Base-by-base conservation (phyloP, 1,139 yeast species). In the Williopsis jadinii region DNA sequence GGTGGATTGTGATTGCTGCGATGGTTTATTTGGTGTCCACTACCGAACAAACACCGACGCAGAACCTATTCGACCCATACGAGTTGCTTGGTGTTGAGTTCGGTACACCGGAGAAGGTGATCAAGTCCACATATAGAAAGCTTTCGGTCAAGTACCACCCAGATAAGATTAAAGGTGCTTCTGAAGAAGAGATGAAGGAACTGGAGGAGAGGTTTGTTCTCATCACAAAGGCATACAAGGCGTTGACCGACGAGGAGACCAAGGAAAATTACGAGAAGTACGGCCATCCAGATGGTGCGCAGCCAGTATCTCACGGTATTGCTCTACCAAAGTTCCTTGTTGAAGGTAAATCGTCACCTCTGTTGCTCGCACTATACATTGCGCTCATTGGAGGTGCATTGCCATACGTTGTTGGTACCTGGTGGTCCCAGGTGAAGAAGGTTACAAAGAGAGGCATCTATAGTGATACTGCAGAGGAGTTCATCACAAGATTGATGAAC, bases 241-340 rank as follows among this genome's bases (percentile, higher is more conserved):
- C 98, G 0, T 73, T 94, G 52, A 94, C 98, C 11, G 98, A 94
- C 63, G 96, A 86, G 52, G 77, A 72, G 30, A 80, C 88, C 10
- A 80, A 80, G 55, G 86, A 84, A 51, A 94, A 94, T 61, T 90
- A 76, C 60, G 68, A 83, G 57, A 81, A 77, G 55, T 92, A 82
- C 58, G 99, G 99, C 36, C 95, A 94, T 60, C 99, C 99, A 8
- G 98, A 94, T 65, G 98, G 98, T 33, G 96, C 95, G 38, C 96
- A 87, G 62, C 86, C 86, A 37, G 73, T 84, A n/a, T 69, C 83
- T n/a, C 97, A 87, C 60, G 98, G 98, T 44, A 88, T 94, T 62
- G 99, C 97, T 0, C 67, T 94, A 52, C 99, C 99, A 33, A 82
- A 84, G 60, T 87, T 87, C 64, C 71, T 94, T 53, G 87, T 94